A percentile compares a stretch with the other conserved stretches of the same genome.
Evolutionary conservation across 2,329 filamentous ascomycete species (phyloP).

Genomic region (Cladosporium sp.): DNA sequence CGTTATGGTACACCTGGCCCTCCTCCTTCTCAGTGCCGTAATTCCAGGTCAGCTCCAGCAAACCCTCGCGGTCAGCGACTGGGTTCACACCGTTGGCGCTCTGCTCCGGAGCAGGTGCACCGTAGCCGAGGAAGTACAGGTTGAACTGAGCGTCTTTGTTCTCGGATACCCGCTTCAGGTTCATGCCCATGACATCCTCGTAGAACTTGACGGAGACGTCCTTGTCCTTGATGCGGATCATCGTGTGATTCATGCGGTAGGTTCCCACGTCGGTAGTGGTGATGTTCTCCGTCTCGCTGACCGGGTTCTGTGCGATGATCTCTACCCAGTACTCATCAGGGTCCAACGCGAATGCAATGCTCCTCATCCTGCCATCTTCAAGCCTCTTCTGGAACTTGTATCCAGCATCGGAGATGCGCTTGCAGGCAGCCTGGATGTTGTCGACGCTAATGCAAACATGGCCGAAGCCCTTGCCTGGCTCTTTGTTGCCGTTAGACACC

Average conservation of each 20-base stretch:
- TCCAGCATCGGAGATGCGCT: slow-evolving; percentile 82
- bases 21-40: slow-evolving; percentile 80
- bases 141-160: slow-evolving; percentile 72
- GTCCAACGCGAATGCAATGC: slow-evolving; percentile 82
- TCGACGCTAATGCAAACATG: slow-evolving; percentile 72
- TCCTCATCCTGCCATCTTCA: slow-evolving; percentile 76
- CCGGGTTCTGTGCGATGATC: slow-evolving; percentile 66
- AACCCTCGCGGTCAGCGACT: slow-evolving; percentile 68
- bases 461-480: slow-evolving; percentile 76
- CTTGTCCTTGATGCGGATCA: slow-evolving; percentile 81
- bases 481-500: slow-evolving; percentile 83
- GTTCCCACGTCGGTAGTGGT: slow-evolving; percentile 68
- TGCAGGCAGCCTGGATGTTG: slow-evolving; percentile 79
- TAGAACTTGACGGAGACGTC: slow-evolving; percentile 48
- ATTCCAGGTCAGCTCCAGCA: slow-evolving; percentile 87
- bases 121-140: slow-evolving; percentile 87
- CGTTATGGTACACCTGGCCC: slow-evolving; percentile 82
- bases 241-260: slow-evolving; percentile 84
- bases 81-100: slow-evolving; percentile 55
- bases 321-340: slow-evolving; percentile 59
- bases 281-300: slow-evolving; percentile 68
- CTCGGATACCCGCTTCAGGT: slow-evolving; percentile 68
- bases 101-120: slow-evolving; percentile 42
- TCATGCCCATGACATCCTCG: slow-evolving; percentile 84
- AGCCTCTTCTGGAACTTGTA: slow-evolving; percentile 96